phyloP scores from a whole-genome alignment of 23 red algal species.

The Agarophyton chilense region DNA sequence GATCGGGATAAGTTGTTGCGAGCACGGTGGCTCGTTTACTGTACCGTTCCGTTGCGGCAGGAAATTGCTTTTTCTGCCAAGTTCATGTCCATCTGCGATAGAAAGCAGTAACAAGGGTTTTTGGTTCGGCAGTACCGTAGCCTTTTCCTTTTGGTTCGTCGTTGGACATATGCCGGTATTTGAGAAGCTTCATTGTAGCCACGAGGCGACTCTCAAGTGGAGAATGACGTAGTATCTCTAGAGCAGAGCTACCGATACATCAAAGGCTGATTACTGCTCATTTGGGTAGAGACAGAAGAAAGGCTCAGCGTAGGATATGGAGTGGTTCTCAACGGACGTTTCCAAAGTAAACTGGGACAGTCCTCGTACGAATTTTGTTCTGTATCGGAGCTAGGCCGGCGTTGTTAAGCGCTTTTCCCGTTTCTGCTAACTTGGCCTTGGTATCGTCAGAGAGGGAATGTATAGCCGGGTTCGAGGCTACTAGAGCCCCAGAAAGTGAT shows the following conservation, averaged over 20 bases:
- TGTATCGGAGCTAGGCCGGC: background rate
- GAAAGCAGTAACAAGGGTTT: background rate
- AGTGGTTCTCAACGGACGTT: background rate
- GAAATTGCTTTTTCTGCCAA: background rate
- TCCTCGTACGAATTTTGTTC: background rate
- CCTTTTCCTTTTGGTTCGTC: background rate
- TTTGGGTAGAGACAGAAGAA: conserved; percentile 14
- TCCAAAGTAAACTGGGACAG: conserved; percentile 34
- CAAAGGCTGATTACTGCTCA: conserved; percentile 8
- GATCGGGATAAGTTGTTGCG: too few species aligned
- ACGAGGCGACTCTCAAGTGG: background rate
- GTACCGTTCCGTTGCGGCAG: background rate
- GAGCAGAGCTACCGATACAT: background rate
- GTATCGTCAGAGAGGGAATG: too few species aligned
- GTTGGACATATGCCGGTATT: background rate
- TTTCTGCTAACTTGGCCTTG: too few species aligned
- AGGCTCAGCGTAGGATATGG: background rate
- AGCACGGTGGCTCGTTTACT: background rate
- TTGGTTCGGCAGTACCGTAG: background rate
- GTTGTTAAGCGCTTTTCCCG: background rate
- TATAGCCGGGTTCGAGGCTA: too few species aligned
- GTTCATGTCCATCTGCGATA: background rate
- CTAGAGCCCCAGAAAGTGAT: too few species aligned
- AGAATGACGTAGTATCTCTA: conserved; percentile 6
- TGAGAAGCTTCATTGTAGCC: conserved; percentile 16